These are phyloP conservation scores for Entomophthora muscae DNA, from an alignment of 371 early-diverging fungal species.

Conservation along the genomic window DNA sequence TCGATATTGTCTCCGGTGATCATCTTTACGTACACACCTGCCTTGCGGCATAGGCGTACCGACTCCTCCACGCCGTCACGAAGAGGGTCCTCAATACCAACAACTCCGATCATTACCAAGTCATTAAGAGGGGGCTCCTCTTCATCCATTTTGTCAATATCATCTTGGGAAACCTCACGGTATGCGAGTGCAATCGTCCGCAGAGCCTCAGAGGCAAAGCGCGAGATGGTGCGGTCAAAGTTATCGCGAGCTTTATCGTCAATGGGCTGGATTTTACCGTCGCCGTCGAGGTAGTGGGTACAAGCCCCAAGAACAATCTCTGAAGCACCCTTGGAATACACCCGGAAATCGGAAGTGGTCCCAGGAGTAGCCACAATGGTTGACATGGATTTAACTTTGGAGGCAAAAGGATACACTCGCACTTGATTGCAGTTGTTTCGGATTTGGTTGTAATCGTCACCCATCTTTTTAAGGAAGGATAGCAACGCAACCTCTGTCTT, in stretches of 20 bases:
- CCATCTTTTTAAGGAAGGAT: constrained; percentile 29
- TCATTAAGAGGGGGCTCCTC: constrained; percentile 24
- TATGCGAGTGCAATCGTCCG: constrained; percentile 53
- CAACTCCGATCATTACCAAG: constrained; percentile 32
- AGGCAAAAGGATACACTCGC: constrained; percentile 58
- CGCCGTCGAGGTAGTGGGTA: not conserved
- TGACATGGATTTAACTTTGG: constrained; percentile 77
- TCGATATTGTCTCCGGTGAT: constrained; percentile 65
- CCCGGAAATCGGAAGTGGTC: constrained; percentile 23
- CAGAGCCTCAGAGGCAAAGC: constrained; percentile 40
- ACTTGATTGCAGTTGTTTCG: constrained; percentile 27
- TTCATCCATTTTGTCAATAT: constrained; percentile 19
- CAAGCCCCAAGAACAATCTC: constrained; percentile 41
- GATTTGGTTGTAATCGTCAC: constrained; percentile 24
- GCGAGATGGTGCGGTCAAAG: constrained; percentile 30
- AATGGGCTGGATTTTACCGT: constrained; percentile 13
- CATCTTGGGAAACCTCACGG: constrained; percentile 29
- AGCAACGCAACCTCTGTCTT: constrained; percentile 77
- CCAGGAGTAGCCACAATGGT: constrained; percentile 36
- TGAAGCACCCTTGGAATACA: constrained; percentile 72
- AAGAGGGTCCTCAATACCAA: constrained; percentile 61
- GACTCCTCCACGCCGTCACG: constrained; percentile 47
- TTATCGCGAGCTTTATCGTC: constrained; percentile 21
- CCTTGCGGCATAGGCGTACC: constrained; percentile 38
- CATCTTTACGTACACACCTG: constrained; percentile 70